These are phyloP conservation scores for Sarocladium kiliense DNA, from an alignment of 2,329 filamentous ascomycete genomes.

Conservation along the genomic window DNA sequence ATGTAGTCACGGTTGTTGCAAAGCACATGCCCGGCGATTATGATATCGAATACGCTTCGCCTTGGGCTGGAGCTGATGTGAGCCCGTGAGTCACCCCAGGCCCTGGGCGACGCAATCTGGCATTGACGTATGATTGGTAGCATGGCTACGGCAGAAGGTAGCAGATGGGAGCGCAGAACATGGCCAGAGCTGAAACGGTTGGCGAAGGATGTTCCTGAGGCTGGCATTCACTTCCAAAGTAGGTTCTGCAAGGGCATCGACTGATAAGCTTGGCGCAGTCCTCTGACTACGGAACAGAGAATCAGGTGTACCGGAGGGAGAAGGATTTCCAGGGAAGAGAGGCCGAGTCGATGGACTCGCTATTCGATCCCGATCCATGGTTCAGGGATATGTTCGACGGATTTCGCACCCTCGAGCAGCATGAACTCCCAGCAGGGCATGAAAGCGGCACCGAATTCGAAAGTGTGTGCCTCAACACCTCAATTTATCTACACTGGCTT, in stretches of 20 bases:
- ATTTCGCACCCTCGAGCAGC: slow-evolving; percentile 55
- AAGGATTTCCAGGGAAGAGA: slow-evolving; percentile 47
- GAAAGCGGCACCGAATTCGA: slow-evolving; percentile 73
- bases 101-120: slow-evolving; percentile 15
- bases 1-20: slow-evolving; percentile 63
- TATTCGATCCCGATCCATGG: slow-evolving; percentile 52
- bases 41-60: slow-evolving; percentile 83
- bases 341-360: slow-evolving; percentile 54
- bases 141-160: slow-evolving; percentile 37
- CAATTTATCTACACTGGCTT: slow-evolving; percentile 83
- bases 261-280: neutral
- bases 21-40: slow-evolving; percentile 95
- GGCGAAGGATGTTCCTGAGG: slow-evolving; percentile 62
- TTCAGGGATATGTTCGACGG: slow-evolving; percentile 67
- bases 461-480: slow-evolving; percentile 87
- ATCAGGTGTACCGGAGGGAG: slow-evolving; percentile 46
- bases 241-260: slow-evolving; percentile 10
- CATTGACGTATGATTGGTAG: slow-evolving; percentile 21
- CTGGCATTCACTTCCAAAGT: slow-evolving; percentile 77
- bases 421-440: slow-evolving; percentile 57
- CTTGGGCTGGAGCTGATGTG: slow-evolving; percentile 82
- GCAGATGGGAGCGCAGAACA: slow-evolving; percentile 57
- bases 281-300: slow-evolving; percentile 28
- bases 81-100: slow-evolving; percentile 56
- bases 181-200: slow-evolving; percentile 59